phyloP scores from a whole-genome alignment of 225 moss, liverwort and hornwort genomes.

The Polytrichum formosum region DNA sequence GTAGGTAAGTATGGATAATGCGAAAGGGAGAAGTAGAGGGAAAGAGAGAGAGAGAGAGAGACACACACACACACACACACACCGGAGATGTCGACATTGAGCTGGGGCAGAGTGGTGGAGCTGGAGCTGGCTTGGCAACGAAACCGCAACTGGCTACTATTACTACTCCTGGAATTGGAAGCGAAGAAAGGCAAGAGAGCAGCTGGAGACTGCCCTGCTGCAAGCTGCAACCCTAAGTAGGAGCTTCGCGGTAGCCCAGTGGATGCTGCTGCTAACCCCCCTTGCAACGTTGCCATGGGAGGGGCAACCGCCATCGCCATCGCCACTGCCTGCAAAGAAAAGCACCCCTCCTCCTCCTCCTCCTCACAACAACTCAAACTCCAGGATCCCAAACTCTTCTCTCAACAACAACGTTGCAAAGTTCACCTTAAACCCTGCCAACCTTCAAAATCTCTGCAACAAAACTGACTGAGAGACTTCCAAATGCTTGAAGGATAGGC shows the following conservation, averaged over 20 bases:
- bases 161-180: conserved; percentile 10
- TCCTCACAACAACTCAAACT: neutral
- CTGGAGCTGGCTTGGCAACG: conserved; percentile 53
- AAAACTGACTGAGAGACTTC: no score
- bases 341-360: neutral
- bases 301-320: conserved; percentile 42
- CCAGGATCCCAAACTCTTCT: neutral
- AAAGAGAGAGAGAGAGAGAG: no score
- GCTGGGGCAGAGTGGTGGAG: conserved; percentile 53
- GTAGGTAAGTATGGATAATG: no score
- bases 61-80: neutral
- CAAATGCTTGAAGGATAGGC: no score
- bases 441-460: no score
- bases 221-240: conserved; percentile 45
- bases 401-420: neutral
- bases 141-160: conserved; percentile 9
- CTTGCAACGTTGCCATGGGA: conserved; percentile 27
- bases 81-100: conserved; percentile 58
- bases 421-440: no score
- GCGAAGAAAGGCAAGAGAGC: conserved; percentile 16
- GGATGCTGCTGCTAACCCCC: conserved; percentile 30
- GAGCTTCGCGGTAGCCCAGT: conserved; percentile 19
- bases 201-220: conserved; percentile 4
- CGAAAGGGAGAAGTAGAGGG: neutral
- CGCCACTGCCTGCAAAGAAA: conserved; percentile 9